Evolutionary conservation across 352 stramenopile species (phyloP).

Genomic region (Phytophthora tentaculata): DNA sequence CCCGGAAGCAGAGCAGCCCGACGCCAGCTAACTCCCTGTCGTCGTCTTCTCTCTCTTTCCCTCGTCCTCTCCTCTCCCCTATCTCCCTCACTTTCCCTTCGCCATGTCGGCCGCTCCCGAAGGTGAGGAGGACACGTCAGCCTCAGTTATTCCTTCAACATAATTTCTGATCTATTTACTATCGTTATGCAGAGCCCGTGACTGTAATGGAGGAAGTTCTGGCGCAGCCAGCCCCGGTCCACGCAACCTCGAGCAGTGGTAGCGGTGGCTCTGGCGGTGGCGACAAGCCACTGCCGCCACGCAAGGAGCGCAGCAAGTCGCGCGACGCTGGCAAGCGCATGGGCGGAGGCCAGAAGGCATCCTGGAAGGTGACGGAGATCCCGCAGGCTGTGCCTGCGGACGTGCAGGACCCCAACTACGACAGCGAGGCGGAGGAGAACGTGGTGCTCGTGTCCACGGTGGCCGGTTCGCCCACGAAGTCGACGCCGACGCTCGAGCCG

Average conservation of each 20-base stretch:
- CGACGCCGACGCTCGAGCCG: conserved; percentile 60
- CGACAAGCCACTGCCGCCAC: conserved; percentile 63
- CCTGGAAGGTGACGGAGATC: conserved; percentile 86
- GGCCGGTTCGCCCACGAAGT: conserved; percentile 47
- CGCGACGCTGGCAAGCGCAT: conserved; percentile 87
- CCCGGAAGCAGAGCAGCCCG: conserved; percentile 24
- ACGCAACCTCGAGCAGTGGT: conserved; percentile 10
- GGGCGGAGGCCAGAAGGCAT: conserved; percentile 86
- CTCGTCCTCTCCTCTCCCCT: conserved; percentile 20
- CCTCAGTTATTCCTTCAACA: background rate
- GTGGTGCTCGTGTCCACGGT: conserved; percentile 84
- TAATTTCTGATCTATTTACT: conserved; percentile 7
- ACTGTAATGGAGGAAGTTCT: conserved; percentile 31
- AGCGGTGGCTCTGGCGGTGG: conserved; percentile 33
- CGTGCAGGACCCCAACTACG: conserved; percentile 93
- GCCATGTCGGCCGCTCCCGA: conserved; percentile 41
- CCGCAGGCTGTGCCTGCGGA: conserved; percentile 71
- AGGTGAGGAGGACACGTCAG: conserved; percentile 12
- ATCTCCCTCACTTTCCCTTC: background rate
- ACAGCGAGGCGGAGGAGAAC: conserved; percentile 92
- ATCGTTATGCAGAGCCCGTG: conserved; percentile 16
- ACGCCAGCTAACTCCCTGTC: conserved; percentile 16
- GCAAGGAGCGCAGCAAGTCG: conserved; percentile 88
- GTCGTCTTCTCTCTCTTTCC: conserved; percentile 20
- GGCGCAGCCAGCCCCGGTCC: conserved; percentile 11